Conservation (phyloP, 345 rosid species). For the Syzygium grande region DNA sequence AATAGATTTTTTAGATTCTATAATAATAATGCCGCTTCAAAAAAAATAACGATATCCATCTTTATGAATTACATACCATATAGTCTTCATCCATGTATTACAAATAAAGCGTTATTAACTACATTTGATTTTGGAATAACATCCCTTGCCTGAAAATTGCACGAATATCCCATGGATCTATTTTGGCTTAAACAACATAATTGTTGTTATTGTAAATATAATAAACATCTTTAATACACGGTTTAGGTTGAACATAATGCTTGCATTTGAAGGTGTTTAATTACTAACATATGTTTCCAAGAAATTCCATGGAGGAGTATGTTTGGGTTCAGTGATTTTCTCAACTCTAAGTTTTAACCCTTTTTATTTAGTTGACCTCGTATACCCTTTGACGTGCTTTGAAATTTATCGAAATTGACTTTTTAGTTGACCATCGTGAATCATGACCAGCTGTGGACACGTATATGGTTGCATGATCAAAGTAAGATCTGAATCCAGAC, state of each 20-base stretch:
- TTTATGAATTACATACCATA: background rate
- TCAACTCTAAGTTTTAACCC: background rate
- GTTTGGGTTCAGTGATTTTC: background rate
- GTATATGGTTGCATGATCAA: background rate
- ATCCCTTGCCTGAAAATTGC: background rate
- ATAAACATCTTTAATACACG: too few relatives aligned
- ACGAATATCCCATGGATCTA: too few relatives aligned
- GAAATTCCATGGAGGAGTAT: background rate
- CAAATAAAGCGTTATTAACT: too few relatives aligned
- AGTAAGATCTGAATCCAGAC: background rate
- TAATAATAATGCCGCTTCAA: background rate
- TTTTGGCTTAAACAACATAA: too few relatives aligned
- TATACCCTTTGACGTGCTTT: background rate
- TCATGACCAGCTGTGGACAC: background rate
- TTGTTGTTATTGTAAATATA: too few relatives aligned
- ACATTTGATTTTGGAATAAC: too few relatives aligned
- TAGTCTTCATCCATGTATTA: background rate
- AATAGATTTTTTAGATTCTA: background rate
- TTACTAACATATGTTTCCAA: background rate
- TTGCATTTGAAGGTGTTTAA: too few relatives aligned
- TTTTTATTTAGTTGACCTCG: background rate
- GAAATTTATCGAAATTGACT: background rate
- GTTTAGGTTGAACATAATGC: too few relatives aligned
- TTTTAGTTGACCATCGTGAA: background rate
- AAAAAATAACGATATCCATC: background rate